Evolutionary conservation across 352 stramenopile species (phyloP), one percentile per base, ranked within the genome.

Genomic region (Globisporangium rhizosaccharum): DNA sequence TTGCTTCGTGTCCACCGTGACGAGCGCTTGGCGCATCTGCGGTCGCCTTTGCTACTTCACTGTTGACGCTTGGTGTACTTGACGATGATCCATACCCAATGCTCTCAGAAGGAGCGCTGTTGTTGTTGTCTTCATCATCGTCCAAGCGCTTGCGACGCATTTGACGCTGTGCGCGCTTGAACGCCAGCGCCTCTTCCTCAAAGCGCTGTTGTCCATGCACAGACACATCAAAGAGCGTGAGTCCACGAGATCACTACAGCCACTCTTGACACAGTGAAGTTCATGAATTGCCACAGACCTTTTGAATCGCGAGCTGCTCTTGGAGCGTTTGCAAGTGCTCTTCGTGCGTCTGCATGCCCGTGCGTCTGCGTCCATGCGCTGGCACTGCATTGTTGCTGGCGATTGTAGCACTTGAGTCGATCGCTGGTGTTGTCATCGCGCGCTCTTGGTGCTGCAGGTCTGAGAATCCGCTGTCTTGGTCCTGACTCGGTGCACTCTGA

Each of bases 281-380:
- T 15, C 44, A 51, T 36, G 46, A 14, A 36, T n/a, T 1, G 12
- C 20, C 12, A 37, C 25, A 12, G 28, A 86, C 76, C 70, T 79
- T 77, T 42, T 81, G 82, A 49, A 76, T 41, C 23, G 75, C 66
- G 50, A 83, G 79, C 54, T 87, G 76, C 6, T 83, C 72, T 49
- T 83, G 62, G 0, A 87, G 51, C 3, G 51, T 59, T 30, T 59
- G 61, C 12, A 79, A 26, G 59, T 78, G 76, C 15, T 81, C 71
- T 28, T 85, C 76, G 47, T 63, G 39, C 1, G 67, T 53, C 63
- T 65, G 56, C 41, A 69, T 62, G 8, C 53, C 51, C 7, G 45
- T 45, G 0, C 63, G 46, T 26, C 55, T 59, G 1, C 62, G 61
- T 10, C 63, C 49, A 14, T 57, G 18, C 20, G 20, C 46, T 2